Base-by-base conservation (phyloP, 2,329 filamentous ascomycete species). In the Dothideomycetes sp. region DNA sequence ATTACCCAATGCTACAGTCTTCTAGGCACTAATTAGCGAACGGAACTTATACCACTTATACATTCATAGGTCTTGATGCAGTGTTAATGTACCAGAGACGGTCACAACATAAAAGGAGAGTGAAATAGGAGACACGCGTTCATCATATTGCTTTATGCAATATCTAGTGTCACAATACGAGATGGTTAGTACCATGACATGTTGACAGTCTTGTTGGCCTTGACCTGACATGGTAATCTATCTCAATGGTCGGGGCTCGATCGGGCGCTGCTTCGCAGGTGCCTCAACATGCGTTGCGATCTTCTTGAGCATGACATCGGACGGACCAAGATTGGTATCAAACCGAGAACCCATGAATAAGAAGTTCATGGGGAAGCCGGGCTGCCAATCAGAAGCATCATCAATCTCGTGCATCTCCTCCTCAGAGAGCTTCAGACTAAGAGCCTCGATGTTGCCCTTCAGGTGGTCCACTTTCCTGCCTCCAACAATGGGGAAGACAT, bases 401-500 rank as follows among this genome's bases (percentile, higher is more conserved):
- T 84, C 80, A 41, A 84, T 75, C 46, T 74, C 70, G 29, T 70
- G 59, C n/a, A 84, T 69, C 34, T 84, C 77, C 36, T 77, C 67
- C 1, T 65, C 54, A 1, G 59, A 69, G 34, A 84, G 59, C 38
- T 68, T 58, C 19, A 83, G 56, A 0, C 59, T 63, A 32, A 84
- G 62, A 1, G 77, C 79, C 50, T 77, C 71, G 43, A 84, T 78
- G 49, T 83, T 84, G 42, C 67, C 69, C 53, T 52, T 73, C 36
- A 88, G 61, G 54, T 87, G 81, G 32, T 80, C 75, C 7, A 84
- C 57, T 50, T 79, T 86, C n/a, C 81, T 69, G 0, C 80, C 79
- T 5, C 83, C 82, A 7, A 86, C 68, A 24, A 88, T 77, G 0
- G 83, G 84, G 51, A 84, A 84, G 9, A 87, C 81, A 46, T 82